Percentiles rank a stretch among this genome's conserved stretches.
phyloP scores from a whole-genome alignment of 1,284 basidiomycete species.

The Moniliella sp. region DNA sequence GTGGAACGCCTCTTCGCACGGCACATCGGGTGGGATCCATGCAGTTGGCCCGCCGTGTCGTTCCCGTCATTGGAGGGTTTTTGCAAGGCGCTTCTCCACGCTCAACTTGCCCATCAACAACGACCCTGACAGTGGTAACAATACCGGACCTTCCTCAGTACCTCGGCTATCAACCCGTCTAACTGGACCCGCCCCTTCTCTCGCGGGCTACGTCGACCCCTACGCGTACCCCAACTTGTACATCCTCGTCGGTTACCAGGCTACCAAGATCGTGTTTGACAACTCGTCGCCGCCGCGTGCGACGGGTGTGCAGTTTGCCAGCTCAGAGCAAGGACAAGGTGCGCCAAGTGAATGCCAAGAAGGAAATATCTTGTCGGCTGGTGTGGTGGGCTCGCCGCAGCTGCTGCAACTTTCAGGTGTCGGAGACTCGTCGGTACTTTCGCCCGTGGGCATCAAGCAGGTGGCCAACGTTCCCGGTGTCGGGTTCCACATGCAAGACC shows the following conservation, averaged over 20 bases:
- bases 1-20: conserved; percentile 8
- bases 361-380: conserved; percentile 25
- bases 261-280: conserved; percentile 15
- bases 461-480: conserved; percentile 39
- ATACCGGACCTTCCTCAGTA: conserved; percentile 15
- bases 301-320: conserved; percentile 14
- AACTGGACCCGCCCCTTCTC: conserved; percentile 17
- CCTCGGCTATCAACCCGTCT: conserved; percentile 12
- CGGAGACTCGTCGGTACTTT: conserved; percentile 36
- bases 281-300: conserved; percentile 6
- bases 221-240: conserved; percentile 11
- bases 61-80: conserved; percentile 13
- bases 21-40: conserved; percentile 10
- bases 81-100: conserved; percentile 7
- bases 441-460: conserved; percentile 35
- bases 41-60: conserved; percentile 13
- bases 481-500: conserved; percentile 42
- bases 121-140: conserved; percentile 12
- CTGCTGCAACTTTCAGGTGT: conserved; percentile 40
- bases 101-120: conserved; percentile 9
- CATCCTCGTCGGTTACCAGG: conserved; percentile 16
- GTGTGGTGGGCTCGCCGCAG: conserved; percentile 37
- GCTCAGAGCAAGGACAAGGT: conserved; percentile 3
- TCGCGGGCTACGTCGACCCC: conserved; percentile 19
- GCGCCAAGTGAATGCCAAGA: conserved; percentile 15